Percentiles rank a stretch among this genome's conserved stretches.
Evolutionary conservation across 257 asterid genomes (phyloP).

Genomic region (Nicotiana tabacum): DNA sequence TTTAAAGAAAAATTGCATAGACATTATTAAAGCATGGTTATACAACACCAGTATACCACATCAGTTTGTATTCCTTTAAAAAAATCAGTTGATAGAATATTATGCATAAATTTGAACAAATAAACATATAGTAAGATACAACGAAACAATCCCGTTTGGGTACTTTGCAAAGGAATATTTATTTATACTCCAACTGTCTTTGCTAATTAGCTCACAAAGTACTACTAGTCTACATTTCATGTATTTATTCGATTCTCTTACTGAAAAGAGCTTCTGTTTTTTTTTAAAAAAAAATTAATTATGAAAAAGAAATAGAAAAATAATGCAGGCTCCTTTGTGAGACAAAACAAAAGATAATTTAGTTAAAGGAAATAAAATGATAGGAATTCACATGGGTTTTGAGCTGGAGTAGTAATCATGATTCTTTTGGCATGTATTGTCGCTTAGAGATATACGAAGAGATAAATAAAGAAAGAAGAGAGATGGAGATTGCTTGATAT

Average conservation of each 20-base stretch:
- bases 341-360: conserved; percentile 22
- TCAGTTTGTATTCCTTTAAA: neutral
- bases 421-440: conserved; percentile 59
- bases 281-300: too few species aligned
- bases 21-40: neutral
- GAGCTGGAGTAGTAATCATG: conserved; percentile 71
- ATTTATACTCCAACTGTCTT: neutral
- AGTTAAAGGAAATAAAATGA: conserved; percentile 46
- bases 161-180: neutral
- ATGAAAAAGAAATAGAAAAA: neutral
- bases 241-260: conserved; percentile 7
- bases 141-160: conserved; percentile 1
- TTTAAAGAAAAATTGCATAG: too few species aligned
- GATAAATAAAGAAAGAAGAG: neutral
- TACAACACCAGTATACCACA: neutral
- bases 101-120: neutral
- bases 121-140: neutral
- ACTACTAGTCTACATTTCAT: neutral
- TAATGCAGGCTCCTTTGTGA: neutral
- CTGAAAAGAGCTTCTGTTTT: too few species aligned
- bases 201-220: neutral
- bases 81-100: neutral
- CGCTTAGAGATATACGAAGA: conserved; percentile 21
- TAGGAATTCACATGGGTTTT: conserved; percentile 70
- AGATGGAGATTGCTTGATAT: conserved; percentile 62